Evolutionary conservation across 306 rosid genomes (phyloP).

Genomic region (Fragaria ananassa): DNA sequence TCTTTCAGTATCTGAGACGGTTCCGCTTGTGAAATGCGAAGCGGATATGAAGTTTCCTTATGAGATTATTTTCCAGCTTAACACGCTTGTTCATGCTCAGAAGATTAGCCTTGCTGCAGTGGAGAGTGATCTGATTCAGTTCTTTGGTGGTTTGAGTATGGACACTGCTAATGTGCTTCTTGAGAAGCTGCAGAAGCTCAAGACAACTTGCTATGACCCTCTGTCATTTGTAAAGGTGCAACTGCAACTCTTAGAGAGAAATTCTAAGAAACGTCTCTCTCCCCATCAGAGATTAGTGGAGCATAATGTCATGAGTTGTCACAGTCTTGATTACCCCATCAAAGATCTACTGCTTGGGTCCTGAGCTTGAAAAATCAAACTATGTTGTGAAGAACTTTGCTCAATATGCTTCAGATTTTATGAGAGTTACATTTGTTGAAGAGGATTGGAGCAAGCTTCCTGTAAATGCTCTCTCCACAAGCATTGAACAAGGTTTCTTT

Average conservation of each 20-base stretch:
- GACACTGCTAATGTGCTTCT: slow-evolving; percentile 53
- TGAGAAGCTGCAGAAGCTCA: slow-evolving; percentile 68
- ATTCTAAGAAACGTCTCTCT: slow-evolving; percentile 28
- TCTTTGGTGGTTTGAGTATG: slow-evolving; percentile 44
- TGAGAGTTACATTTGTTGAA: slow-evolving; percentile 90
- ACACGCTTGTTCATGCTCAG: slow-evolving; percentile 80
- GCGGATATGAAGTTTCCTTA: slow-evolving; percentile 43
- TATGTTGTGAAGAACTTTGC: slow-evolving; percentile 85
- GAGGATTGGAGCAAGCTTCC: slow-evolving; percentile 93
- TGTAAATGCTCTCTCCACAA: slow-evolving; percentile 52
- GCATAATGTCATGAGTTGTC: slow-evolving; percentile 79
- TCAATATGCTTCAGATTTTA: slow-evolving; percentile 63
- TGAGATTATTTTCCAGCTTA: slow-evolving; percentile 75
- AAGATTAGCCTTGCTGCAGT: slow-evolving; percentile 69
- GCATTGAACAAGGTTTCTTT: slow-evolving; percentile 51
- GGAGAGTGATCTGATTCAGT: slow-evolving; percentile 49
- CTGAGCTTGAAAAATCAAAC: slow-evolving; percentile 89
- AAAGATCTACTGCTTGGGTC: slow-evolving; percentile 84
- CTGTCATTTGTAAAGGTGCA: slow-evolving; percentile 47
- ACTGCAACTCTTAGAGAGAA: slow-evolving; percentile 41
- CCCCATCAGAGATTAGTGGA: slow-evolving; percentile 40
- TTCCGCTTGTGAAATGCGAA: slow-evolving; percentile 60
- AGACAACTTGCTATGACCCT: slow-evolving; percentile 68
- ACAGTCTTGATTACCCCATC: slow-evolving; percentile 77
- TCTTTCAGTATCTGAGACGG: slow-evolving; percentile 44